Base-by-base conservation (phyloP, 2,329 filamentous ascomycete genomes). In the Harringtonia aguacate region DNA sequence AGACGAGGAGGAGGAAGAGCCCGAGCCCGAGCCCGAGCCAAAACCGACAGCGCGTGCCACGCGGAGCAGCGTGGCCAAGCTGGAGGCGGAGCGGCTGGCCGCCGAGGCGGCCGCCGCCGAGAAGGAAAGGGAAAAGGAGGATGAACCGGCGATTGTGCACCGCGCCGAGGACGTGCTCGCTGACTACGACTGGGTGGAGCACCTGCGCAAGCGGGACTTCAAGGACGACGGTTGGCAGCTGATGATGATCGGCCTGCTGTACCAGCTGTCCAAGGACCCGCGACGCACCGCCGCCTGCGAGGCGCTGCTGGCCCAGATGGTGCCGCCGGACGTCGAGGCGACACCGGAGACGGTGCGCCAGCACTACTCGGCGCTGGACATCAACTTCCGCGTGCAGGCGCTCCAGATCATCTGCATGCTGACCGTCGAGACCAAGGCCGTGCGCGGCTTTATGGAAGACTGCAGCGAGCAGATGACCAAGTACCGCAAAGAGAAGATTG, bases 401-500 rank as follows among this genome's bases (percentile, higher is more conserved):
- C 70, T 98, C 37, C 84, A 95, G 58, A 83, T 94, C 30, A 77
- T 95, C 45, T 87, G 86, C 59, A 81, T 90, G 69, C 70, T 97
- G 48, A 89, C 86, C 2, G 73, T 89, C 45, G 83, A 88, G 56
- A 95, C 92, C 0, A 89, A 87, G 58, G 81, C 84, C 3, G 77
- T 97, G 52, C 81, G 90, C 43, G 81, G 79, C 15, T 94, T 94
- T 58, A 84, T 98, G 70, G 87, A 95, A 53, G 83, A 90, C 50
- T 94, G 89, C 64, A 87, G 84, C 51, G 86, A 90, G 57, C 85
- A 87, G 43, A 95, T 97, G 89, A 98, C 92, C 2, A 79, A 81
- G 44, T 87, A 94, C 57, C 81, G 92, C 40, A 98, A 98, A 62
- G 85, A 94, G 59, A 95, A 95, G 67, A 95, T 95, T 48, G 86